A percentile compares a stretch with the other conserved stretches of the same genome.
Conservation (phyloP, 192 early-diverging fungal genomes). For the Linnemannia hyalina region DNA sequence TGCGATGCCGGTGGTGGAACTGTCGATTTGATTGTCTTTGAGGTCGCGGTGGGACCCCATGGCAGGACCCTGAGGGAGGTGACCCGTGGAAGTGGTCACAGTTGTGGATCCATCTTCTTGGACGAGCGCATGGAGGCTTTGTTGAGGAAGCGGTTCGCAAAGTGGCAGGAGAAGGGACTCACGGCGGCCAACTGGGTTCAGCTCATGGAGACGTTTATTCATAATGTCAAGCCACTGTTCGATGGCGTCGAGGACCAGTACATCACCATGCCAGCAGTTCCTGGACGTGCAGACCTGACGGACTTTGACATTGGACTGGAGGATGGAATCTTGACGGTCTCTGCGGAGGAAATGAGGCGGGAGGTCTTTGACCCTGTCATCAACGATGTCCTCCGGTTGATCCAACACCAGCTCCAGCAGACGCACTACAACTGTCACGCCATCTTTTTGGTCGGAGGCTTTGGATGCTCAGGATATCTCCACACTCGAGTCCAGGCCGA, state of each 20-base stretch:
- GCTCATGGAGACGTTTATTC: conserved; percentile 64
- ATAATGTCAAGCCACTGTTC: conserved; percentile 64
- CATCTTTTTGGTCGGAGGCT: conserved; percentile 71
- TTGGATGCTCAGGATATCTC: conserved; percentile 66
- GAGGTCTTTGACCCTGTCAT: conserved; percentile 72
- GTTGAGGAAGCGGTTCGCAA: conserved; percentile 54
- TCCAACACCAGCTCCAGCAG: conserved; percentile 64
- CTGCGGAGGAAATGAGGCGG: conserved; percentile 60
- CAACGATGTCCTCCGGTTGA: conserved; percentile 64
- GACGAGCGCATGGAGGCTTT: conserved; percentile 62
- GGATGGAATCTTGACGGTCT: conserved; percentile 62
- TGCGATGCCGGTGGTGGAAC: conserved; percentile 63
- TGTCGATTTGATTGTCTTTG: conserved; percentile 66
- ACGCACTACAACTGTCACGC: conserved; percentile 53
- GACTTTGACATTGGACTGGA: conserved; percentile 58
- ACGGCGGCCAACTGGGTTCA: conserved; percentile 50
- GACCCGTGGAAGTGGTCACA: conserved; percentile 62
- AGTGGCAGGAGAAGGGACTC: conserved; percentile 58
- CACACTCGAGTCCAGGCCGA: conserved; percentile 60
- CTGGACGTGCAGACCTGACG: conserved; percentile 52
- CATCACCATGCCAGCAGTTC: conserved; percentile 54
- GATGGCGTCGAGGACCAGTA: conserved; percentile 62
- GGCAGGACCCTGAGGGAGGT: conserved; percentile 61
- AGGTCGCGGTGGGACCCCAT: conserved; percentile 59
- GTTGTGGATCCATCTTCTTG: conserved; percentile 68